Conservation (phyloP, 2,329 filamentous ascomycete genomes). For the Monilinia fructigena region DNA sequence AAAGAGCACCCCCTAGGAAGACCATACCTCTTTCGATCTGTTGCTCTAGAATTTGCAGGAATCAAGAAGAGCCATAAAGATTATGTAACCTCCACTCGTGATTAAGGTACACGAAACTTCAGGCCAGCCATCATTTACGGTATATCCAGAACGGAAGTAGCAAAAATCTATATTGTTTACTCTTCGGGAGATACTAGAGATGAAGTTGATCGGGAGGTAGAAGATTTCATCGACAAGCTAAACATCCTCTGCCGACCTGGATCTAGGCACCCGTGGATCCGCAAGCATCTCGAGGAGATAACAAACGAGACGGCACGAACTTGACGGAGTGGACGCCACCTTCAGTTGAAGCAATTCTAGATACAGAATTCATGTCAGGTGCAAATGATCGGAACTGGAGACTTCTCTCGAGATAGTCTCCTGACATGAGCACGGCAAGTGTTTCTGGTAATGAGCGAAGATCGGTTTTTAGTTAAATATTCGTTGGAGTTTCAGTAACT, state of each 20-base stretch:
- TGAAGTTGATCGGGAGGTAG: background rate
- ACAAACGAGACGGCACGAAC: background rate
- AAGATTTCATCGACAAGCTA: background rate
- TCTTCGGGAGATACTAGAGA: constrained; percentile 15
- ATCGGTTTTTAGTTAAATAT: too few species aligned
- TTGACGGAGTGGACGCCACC: background rate
- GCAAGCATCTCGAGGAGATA: background rate
- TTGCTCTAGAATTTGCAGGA: background rate
- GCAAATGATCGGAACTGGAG: too few species aligned
- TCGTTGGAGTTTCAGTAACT: too few species aligned
- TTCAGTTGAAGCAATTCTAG: background rate
- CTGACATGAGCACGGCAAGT: too few species aligned
- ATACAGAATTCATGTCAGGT: background rate
- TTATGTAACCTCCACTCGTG: too few species aligned
- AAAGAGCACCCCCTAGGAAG: too few species aligned
- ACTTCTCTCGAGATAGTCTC: too few species aligned
- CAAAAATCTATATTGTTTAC: background rate
- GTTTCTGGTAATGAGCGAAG: too few species aligned
- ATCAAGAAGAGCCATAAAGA: background rate
- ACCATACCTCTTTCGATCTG: background rate
- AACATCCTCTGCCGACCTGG: background rate
- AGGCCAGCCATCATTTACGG: background rate
- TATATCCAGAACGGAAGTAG: background rate
- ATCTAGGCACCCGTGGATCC: background rate
- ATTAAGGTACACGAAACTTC: too few species aligned